Evolutionary conservation across 129 eudicot species (phyloP).

Genomic region (Calendula officinalis): DNA sequence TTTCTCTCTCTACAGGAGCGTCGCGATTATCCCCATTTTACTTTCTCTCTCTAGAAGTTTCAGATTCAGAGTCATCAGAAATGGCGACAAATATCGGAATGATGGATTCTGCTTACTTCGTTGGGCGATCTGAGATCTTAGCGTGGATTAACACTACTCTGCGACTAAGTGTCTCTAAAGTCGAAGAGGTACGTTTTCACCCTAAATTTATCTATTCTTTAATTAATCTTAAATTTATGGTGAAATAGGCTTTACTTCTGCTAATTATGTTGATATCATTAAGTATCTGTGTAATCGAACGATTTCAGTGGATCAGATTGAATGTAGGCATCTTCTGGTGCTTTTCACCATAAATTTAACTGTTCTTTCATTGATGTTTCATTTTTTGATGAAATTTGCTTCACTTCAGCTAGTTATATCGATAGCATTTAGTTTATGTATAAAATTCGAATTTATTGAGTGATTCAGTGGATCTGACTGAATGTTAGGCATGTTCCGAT

Average conservation of each 20-base stretch:
- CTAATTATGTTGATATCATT: neutral
- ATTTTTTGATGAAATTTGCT: too few relatives aligned
- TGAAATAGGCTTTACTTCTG: neutral
- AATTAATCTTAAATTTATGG: neutral
- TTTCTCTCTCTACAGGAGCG: slow-evolving; percentile 29
- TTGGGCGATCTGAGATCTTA: slow-evolving; percentile 84
- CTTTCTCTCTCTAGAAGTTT: slow-evolving; percentile 31
- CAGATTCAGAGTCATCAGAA: slow-evolving; percentile 17
- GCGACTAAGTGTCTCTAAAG: slow-evolving; percentile 79
- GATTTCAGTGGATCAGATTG: neutral
- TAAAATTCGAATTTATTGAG: neutral
- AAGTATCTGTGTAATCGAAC: neutral
- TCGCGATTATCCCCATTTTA: neutral
- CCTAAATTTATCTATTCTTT: slow-evolving; percentile 9
- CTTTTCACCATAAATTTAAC: too few relatives aligned
- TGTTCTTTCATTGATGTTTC: too few relatives aligned
- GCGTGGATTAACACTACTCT: slow-evolving; percentile 92
- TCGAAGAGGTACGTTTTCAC: slow-evolving; percentile 70
- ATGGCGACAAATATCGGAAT: slow-evolving; percentile 95
- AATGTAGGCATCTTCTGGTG: neutral
- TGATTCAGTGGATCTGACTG: slow-evolving; percentile 16
- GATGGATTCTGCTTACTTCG: slow-evolving; percentile 93
- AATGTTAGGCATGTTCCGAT: slow-evolving; percentile 36
- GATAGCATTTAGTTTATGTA: neutral
- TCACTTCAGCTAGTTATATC: too few relatives aligned